Evolutionary conservation across 2,329 filamentous ascomycete genomes (phyloP).

Genomic region (Trichoderma sp.): DNA sequence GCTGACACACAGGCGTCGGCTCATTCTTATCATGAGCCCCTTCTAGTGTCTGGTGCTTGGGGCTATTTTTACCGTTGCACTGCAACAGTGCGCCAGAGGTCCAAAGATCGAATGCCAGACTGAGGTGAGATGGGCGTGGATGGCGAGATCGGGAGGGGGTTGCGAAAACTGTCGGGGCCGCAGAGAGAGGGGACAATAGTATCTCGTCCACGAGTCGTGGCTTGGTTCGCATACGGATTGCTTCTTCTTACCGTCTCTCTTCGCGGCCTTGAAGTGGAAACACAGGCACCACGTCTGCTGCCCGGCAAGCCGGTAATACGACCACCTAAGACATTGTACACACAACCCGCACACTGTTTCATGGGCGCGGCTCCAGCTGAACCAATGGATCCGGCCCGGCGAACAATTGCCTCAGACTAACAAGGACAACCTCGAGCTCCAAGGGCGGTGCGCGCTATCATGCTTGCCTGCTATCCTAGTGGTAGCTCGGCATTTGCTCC

Average conservation of each 20-base stretch:
- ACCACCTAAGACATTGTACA: background rate
- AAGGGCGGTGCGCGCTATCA: background rate
- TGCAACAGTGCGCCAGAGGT: too few relatives aligned
- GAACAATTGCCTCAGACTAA: slow-evolving; percentile 19
- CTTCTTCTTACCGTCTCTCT: too few relatives aligned
- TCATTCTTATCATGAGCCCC: background rate
- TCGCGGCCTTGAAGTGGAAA: too few relatives aligned
- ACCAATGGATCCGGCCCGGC: background rate
- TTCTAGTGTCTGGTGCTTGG: background rate
- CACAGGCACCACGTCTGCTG: background rate
- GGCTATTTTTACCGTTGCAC: slow-evolving; percentile 4
- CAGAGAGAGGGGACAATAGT: background rate
- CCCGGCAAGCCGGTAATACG: background rate
- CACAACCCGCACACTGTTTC: background rate
- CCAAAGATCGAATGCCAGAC: background rate
- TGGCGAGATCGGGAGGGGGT: background rate
- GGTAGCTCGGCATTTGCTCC: background rate
- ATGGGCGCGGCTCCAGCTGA: background rate
- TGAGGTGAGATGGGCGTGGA: slow-evolving; percentile 12
- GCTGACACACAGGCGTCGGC: slow-evolving; percentile 15
- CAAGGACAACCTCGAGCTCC: background rate
- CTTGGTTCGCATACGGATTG: background rate
- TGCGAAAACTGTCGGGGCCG: background rate
- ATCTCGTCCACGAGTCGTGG: background rate
- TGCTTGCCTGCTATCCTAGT: background rate